Percentiles rank a stretch among this genome's conserved stretches.
phyloP scores from a whole-genome alignment of 2,329 filamentous ascomycete species.

The Fusarium redolens region DNA sequence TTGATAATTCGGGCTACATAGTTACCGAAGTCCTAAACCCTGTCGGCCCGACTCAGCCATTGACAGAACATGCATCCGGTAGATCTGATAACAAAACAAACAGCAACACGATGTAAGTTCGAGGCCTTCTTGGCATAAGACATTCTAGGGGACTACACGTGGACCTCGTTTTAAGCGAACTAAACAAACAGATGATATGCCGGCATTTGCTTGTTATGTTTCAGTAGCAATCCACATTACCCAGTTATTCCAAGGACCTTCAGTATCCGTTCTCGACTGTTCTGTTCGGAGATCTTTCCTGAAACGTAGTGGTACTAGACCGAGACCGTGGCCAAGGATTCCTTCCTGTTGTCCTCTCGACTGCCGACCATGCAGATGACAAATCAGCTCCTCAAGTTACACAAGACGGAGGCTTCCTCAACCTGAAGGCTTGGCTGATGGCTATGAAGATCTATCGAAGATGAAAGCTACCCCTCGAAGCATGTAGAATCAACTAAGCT shows the following conservation, averaged over 20 bases:
- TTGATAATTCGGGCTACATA: background rate
- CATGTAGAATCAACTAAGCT: fast-evolving
- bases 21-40: background rate
- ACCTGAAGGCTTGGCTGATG: background rate
- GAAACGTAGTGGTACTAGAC: background rate
- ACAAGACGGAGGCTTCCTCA: no score
- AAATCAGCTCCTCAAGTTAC: background rate
- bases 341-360: no score
- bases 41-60: background rate
- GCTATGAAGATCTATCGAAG: fast-evolving
- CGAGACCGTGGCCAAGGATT: fast-evolving
- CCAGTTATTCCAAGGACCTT: background rate
- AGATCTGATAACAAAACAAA: background rate
- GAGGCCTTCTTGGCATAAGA: background rate
- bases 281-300: background rate
- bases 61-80: no score
- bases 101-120: background rate
- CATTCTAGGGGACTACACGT: background rate
- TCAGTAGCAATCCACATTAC: background rate
- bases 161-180: background rate
- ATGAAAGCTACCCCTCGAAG: no score
- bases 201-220: background rate
- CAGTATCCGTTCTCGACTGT: background rate
- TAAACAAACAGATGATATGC: background rate
- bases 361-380: background rate